Percentiles rank a stretch among this genome's conserved stretches.
Conservation (phyloP, 805 yeast species). For the Dipodascopsis tothii region DNA sequence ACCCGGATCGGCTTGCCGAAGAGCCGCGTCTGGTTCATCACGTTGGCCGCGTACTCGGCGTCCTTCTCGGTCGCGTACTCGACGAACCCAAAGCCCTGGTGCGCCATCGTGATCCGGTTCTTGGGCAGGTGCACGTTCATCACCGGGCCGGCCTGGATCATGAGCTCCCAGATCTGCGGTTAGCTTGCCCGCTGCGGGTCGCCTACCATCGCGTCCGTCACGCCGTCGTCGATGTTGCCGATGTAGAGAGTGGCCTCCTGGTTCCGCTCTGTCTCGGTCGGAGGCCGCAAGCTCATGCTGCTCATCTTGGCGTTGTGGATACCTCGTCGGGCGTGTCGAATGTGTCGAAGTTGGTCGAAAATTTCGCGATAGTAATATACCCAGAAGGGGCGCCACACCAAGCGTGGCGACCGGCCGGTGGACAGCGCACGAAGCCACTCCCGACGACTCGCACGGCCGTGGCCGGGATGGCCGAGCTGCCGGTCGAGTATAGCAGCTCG, state of each 20-base stretch:
- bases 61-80: conserved; percentile 57
- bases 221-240: conserved; percentile 75
- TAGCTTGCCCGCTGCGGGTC: background rate
- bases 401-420: too few species aligned
- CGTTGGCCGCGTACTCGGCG: conserved; percentile 58
- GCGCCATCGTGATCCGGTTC: conserved; percentile 60
- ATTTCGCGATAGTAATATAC: too few species aligned
- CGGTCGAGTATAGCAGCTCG: too few species aligned
- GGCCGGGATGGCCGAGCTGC: too few species aligned
- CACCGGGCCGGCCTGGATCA: conserved; percentile 79
- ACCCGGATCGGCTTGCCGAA: conserved; percentile 56
- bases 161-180: conserved; percentile 57
- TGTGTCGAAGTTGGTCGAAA: too few species aligned
- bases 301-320: too few species aligned
- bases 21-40: conserved; percentile 54
- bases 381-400: too few species aligned
- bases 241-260: conserved; percentile 63
- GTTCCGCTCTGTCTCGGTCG: conserved; percentile 43
- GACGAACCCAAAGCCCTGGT: conserved; percentile 85
- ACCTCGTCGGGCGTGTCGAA: too few species aligned
- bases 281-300: conserved; percentile 19
- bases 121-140: conserved; percentile 64
- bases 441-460: too few species aligned
- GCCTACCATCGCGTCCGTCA: conserved; percentile 48
- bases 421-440: too few species aligned